These are phyloP conservation scores for Tetramitus jugosus DNA, from an alignment of 208 protist species.

Conservation along the genomic window DNA sequence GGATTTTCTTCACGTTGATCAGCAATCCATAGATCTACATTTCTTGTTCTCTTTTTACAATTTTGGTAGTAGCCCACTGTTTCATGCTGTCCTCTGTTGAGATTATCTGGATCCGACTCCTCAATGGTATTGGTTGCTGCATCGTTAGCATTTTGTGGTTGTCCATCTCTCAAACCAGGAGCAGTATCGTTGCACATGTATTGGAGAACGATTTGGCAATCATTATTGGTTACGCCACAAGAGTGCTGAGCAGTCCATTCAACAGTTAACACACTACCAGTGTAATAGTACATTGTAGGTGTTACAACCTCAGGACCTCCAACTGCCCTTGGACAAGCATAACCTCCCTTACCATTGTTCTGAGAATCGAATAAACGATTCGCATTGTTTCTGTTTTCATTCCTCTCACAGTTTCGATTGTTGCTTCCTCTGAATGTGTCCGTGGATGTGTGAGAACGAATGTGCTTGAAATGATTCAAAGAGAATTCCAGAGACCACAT, in stretches of 20 bases:
- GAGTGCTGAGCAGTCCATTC: slow-evolving; percentile 45
- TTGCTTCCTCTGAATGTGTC: neutral
- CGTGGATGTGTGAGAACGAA: too few relatives aligned
- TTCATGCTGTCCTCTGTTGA: slow-evolving; percentile 51
- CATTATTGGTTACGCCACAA: slow-evolving; percentile 32
- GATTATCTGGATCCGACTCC: neutral
- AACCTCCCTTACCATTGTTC: slow-evolving; percentile 19
- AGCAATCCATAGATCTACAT: slow-evolving; percentile 61
- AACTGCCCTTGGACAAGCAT: slow-evolving; percentile 20
- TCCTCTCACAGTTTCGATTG: neutral
- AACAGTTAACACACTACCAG: slow-evolving; percentile 24
- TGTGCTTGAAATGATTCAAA: too few relatives aligned
- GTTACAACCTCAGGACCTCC: neutral
- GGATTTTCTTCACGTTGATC: too few relatives aligned
- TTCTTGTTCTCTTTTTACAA: slow-evolving; percentile 50
- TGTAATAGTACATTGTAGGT: slow-evolving; percentile 29
- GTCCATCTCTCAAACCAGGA: slow-evolving; percentile 35
- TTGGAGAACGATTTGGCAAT: slow-evolving; percentile 59
- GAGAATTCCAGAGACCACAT: too few relatives aligned
- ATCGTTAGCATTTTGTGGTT: slow-evolving; percentile 13
- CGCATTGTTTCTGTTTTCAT: neutral
- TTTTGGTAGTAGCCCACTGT: slow-evolving; percentile 41
- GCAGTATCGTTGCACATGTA: slow-evolving; percentile 47
- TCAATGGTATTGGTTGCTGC: slow-evolving; percentile 10
- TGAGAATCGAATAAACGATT: slow-evolving; percentile 10